These are phyloP conservation scores for Lichtheimia hyalospora DNA, from an alignment of 371 early-diverging fungal genomes.

Conservation along the genomic window DNA sequence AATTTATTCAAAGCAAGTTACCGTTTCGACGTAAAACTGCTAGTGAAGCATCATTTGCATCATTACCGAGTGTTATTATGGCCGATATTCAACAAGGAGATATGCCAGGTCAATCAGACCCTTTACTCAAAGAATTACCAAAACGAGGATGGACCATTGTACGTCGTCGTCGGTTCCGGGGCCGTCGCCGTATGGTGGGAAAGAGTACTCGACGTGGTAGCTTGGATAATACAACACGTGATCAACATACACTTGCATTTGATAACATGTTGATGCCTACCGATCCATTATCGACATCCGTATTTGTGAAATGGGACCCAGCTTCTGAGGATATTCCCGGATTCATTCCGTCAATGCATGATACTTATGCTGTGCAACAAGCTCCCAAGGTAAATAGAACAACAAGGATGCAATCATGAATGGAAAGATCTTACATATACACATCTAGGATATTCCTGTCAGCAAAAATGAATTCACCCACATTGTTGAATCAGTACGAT, in stretches of 20 bases:
- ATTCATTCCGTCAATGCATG: not conserved
- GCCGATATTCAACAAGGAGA: constrained; percentile 44
- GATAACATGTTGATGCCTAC: constrained; percentile 14
- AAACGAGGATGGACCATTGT: constrained; percentile 45
- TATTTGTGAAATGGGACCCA: constrained; percentile 33
- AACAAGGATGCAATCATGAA: not conserved
- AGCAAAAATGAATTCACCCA: constrained; percentile 49
- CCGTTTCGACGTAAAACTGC: constrained; percentile 30
- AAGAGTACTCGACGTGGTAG: constrained; percentile 7
- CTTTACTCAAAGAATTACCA: constrained; percentile 7
- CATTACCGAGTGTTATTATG: constrained; percentile 39
- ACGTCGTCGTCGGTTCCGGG: constrained; percentile 28
- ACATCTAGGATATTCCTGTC: constrained; percentile 32
- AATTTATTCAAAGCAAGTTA: constrained; percentile 34
- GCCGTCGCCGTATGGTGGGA: constrained; percentile 25
- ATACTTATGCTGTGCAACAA: not conserved
- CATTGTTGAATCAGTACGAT: constrained; percentile 69
- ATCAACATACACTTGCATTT: constrained; percentile 3
- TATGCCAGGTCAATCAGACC: constrained; percentile 24
- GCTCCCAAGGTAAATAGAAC: constrained; percentile 5
- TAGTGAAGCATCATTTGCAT: constrained; percentile 28
- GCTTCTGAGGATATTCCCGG: not conserved
- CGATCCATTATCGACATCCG: constrained; percentile 39
- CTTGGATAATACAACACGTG: not conserved
- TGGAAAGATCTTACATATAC: not conserved